Conservation (phyloP, 2,329 filamentous ascomycete species). For the Helotiales sp. region DNA sequence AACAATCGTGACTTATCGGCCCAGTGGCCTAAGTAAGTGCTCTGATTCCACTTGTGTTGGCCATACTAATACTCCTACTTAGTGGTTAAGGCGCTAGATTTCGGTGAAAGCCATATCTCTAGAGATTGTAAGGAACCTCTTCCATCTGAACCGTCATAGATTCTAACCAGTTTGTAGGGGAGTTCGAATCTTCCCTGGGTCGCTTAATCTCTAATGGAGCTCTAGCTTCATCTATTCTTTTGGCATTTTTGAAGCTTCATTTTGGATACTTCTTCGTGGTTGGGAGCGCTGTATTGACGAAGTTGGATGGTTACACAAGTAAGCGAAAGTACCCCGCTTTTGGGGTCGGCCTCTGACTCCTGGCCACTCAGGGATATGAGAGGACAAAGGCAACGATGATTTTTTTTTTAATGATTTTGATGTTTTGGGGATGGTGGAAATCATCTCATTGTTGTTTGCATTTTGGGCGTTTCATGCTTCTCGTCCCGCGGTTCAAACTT, state of each 20-base stretch:
- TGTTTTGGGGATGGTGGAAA: too few relatives aligned
- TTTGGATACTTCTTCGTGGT: not conserved
- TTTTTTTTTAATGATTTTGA: too few relatives aligned
- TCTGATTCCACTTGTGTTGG: not conserved
- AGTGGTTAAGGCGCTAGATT: constrained; percentile 38
- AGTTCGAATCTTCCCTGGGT: constrained; percentile 34
- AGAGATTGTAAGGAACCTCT: constrained; percentile 29
- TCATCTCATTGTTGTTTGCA: too few relatives aligned
- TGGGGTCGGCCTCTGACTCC: not conserved
- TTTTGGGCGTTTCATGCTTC: too few relatives aligned
- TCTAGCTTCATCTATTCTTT: not conserved
- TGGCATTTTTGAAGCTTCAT: not conserved
- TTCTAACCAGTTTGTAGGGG: not conserved
- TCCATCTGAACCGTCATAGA: not conserved
- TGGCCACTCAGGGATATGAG: too few relatives aligned
- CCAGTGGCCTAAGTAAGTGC: constrained; percentile 5
- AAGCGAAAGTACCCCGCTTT: constrained; percentile 1
- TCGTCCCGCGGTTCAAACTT: too few relatives aligned
- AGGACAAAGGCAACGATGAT: too few relatives aligned
- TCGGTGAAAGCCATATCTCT: constrained; percentile 28
- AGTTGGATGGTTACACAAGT: not conserved
- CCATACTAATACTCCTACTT: constrained; percentile 8
- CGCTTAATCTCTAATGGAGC: constrained; percentile 16
- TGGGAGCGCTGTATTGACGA: not conserved
- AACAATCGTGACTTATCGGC: not conserved